A percentile compares a stretch with the other conserved stretches of the same genome.
These are phyloP conservation scores for Chlamydomonas eustigma DNA, from an alignment of 139 green algal genomes.

Conservation along the genomic window DNA sequence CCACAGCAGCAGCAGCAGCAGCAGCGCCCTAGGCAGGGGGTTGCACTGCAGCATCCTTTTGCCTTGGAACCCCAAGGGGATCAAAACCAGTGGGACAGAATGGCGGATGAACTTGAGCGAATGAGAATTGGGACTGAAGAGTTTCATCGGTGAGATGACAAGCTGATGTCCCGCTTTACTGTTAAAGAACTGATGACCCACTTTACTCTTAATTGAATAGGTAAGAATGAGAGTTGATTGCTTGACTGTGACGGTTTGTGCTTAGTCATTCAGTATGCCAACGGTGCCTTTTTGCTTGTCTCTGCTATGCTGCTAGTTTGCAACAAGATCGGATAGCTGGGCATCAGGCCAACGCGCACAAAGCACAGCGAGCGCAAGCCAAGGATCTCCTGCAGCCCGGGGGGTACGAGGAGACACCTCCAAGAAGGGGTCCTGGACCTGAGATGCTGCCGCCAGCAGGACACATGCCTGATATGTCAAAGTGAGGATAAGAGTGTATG, in stretches of 20 bases:
- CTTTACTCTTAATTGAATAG: no score
- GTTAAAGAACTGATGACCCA: no score
- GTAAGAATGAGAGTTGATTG: no score
- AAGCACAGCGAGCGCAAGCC: constrained; percentile 15
- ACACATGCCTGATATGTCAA: not conserved
- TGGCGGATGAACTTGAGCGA: constrained; percentile 33
- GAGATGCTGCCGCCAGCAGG: constrained; percentile 32
- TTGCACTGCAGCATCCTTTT: not conserved
- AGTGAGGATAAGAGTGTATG: not conserved
- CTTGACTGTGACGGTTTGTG: no score
- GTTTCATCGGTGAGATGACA: constrained; percentile 7
- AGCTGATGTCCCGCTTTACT: not conserved
- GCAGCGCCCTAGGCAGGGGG: not conserved
- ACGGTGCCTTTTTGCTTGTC: no score
- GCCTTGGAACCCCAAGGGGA: not conserved
- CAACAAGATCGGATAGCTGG: not conserved
- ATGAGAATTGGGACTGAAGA: constrained; percentile 24
- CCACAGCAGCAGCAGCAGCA: constrained; percentile 13
- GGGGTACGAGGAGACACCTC: not conserved
- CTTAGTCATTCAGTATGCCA: no score
- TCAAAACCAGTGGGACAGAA: constrained; percentile 15
- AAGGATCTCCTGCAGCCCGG: constrained; percentile 11
- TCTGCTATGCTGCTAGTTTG: no score
- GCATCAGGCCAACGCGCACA: constrained; percentile 28
- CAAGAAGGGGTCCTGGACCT: constrained; percentile 2